phyloP scores from a whole-genome alignment of 768 basidiomycete species.

The Russula ochroleuca region DNA sequence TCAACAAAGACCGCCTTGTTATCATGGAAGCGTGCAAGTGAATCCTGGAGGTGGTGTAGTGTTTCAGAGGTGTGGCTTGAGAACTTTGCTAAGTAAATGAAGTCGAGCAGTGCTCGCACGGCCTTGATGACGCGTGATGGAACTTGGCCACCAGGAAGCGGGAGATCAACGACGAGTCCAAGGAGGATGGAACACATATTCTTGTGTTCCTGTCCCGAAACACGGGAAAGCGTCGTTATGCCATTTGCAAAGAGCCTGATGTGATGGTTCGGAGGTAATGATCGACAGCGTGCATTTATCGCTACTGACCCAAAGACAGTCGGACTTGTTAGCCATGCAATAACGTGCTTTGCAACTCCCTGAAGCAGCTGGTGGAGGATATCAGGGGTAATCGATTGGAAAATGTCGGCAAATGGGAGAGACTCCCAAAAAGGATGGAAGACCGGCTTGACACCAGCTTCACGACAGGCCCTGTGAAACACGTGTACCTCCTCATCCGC shows the following conservation, averaged over 20 bases:
- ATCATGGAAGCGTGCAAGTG: conserved; percentile 27
- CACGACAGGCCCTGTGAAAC: neutral
- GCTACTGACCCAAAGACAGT: conserved; percentile 9
- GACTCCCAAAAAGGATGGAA: neutral
- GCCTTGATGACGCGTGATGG: neutral
- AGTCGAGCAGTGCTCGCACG: neutral
- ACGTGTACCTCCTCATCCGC: neutral
- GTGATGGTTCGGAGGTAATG: too few relatives aligned
- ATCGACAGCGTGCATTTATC: conserved; percentile 21
- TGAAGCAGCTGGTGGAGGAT: neutral
- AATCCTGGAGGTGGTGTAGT: conserved; percentile 19
- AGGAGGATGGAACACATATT: conserved; percentile 21
- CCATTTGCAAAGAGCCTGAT: conserved; percentile 9
- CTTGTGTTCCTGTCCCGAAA: conserved; percentile 32
- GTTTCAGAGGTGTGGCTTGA: conserved; percentile 25
- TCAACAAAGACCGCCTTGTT: conserved; percentile 31
- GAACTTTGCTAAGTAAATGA: conserved; percentile 3
- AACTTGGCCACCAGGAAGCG: neutral
- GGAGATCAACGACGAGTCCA: neutral
- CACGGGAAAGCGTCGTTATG: conserved; percentile 23
- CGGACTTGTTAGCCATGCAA: neutral
- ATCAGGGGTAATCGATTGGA: neutral
- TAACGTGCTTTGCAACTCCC: neutral
- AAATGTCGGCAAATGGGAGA: neutral
- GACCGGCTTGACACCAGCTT: neutral